A percentile compares a stretch with the other conserved stretches of the same genome.
These are phyloP conservation scores for Hypoxylon trugodes DNA, from an alignment of 495 filamentous ascomycete genomes.

Conservation along the genomic window DNA sequence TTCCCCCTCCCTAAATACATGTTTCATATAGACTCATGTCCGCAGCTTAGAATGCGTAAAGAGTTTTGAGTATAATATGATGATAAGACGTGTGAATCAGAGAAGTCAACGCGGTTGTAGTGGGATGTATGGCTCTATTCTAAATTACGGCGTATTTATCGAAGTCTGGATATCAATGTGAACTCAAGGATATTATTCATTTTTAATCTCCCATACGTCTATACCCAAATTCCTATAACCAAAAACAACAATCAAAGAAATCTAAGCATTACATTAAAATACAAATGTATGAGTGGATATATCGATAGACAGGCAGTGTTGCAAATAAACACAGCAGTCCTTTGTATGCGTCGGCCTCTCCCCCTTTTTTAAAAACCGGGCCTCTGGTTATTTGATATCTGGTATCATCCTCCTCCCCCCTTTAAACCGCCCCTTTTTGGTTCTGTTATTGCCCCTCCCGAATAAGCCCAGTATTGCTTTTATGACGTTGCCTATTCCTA, in stretches of 20 bases:
- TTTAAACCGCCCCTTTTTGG: background rate
- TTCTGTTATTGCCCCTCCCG: background rate
- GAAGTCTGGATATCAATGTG: background rate
- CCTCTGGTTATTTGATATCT: background rate
- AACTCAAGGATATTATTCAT: slow-evolving; percentile 15
- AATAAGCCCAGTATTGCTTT: background rate
- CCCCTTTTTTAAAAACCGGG: background rate
- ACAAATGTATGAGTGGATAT: background rate
- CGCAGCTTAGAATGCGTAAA: no score
- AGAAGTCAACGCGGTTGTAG: no score
- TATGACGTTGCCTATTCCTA: background rate
- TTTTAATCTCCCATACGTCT: background rate
- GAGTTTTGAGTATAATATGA: no score
- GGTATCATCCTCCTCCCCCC: slow-evolving; percentile 2
- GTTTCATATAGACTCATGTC: background rate
- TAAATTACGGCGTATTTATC: background rate
- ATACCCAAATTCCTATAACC: background rate
- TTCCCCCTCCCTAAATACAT: no score
- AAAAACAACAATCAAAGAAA: background rate
- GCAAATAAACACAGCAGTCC: background rate
- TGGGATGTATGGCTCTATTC: background rate
- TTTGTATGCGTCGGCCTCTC: slow-evolving; percentile 4
- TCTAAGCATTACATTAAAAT: slow-evolving; percentile 13
- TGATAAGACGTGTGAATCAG: no score
- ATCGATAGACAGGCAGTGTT: background rate